Percentiles rank a stretch among this genome's conserved stretches.
Conservation (phyloP, 345 rosid species). For the Excoecaria cochinchinensis region DNA sequence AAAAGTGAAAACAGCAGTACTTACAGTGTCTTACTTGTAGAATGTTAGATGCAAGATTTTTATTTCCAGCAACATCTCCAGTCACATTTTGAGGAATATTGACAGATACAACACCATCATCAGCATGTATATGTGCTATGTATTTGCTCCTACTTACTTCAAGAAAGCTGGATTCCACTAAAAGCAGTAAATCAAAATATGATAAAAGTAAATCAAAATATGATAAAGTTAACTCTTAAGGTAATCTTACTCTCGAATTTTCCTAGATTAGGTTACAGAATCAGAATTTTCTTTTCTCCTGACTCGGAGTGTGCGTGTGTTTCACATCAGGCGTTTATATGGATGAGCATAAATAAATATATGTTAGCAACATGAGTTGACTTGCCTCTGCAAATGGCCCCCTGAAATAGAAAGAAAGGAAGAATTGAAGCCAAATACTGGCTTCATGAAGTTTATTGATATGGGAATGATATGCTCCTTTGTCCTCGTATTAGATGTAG, state of each 20-base stretch:
- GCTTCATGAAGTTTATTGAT: conserved; percentile 70
- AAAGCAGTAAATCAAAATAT: conserved; percentile 15
- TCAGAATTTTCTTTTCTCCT: not conserved
- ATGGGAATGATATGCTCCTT: conserved; percentile 53
- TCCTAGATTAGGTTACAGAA: not conserved
- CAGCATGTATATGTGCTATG: conserved; percentile 58
- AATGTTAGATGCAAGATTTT: conserved; percentile 65
- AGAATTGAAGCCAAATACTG: conserved; percentile 84
- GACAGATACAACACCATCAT: conserved; percentile 42
- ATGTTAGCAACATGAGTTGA: conserved; percentile 14
- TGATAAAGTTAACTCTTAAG: not conserved
- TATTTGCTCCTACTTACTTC: conserved; percentile 62
- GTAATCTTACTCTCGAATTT: not conserved
- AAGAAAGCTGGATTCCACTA: conserved; percentile 53
- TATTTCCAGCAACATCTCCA: conserved; percentile 86
- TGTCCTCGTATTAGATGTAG: conserved; percentile 67
- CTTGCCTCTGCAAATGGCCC: conserved; percentile 78
- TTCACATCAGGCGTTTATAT: not conserved
- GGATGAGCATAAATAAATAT: not conserved
- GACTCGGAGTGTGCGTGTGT: not conserved
- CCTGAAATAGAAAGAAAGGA: conserved; percentile 68
- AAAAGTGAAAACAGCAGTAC: conserved; percentile 15
- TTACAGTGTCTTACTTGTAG: conserved; percentile 81
- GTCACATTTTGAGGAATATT: conserved; percentile 76
- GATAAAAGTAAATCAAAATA: conserved; percentile 11